Conservation (phyloP, 306 rosid species). For the Vicia faba region DNA sequence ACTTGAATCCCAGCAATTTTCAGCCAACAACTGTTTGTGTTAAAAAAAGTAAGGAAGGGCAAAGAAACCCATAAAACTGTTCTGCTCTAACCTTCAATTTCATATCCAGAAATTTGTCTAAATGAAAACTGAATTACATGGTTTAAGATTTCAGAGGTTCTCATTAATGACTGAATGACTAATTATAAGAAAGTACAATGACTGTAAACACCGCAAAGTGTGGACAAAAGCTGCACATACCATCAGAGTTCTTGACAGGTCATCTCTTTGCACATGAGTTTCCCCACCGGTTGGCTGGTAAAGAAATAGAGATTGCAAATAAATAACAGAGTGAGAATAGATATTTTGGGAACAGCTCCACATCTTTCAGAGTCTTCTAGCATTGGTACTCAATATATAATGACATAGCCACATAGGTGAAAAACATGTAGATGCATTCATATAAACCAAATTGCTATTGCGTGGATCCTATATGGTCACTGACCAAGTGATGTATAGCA, state of each 20-base stretch:
- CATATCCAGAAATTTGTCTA: not conserved
- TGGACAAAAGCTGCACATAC: slow-evolving; percentile 53
- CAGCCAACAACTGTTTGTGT: slow-evolving; percentile 3
- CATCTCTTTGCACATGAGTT: slow-evolving; percentile 66
- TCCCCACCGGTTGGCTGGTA: slow-evolving; percentile 68
- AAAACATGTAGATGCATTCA: slow-evolving; percentile 24
- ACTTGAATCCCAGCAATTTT: slow-evolving; percentile 18
- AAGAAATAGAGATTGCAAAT: slow-evolving; percentile 38
- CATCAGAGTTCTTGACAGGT: slow-evolving; percentile 81
- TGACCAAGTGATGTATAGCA: slow-evolving; percentile 23
- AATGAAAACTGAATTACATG: not conserved
- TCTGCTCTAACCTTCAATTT: not conserved
- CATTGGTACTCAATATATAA: slow-evolving; percentile 22
- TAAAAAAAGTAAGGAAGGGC: not conserved
- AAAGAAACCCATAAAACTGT: slow-evolving; percentile 5
- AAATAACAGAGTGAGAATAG: slow-evolving; percentile 34
- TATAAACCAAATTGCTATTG: slow-evolving; percentile 25
- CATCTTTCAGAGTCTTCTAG: slow-evolving; percentile 17
- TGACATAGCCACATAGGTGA: slow-evolving; percentile 8
- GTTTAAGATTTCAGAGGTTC: slow-evolving; percentile 26
- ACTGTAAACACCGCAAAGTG: slow-evolving; percentile 22
- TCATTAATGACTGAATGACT: not conserved
- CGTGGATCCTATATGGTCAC: slow-evolving; percentile 16
- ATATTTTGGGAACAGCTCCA: slow-evolving; percentile 24
- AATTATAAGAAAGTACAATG: slow-evolving; percentile 27